Percentiles rank a stretch among this genome's conserved stretches.
phyloP scores from a whole-genome alignment of 1,284 basidiomycete species.

The Lignosus rhinocerotis region DNA sequence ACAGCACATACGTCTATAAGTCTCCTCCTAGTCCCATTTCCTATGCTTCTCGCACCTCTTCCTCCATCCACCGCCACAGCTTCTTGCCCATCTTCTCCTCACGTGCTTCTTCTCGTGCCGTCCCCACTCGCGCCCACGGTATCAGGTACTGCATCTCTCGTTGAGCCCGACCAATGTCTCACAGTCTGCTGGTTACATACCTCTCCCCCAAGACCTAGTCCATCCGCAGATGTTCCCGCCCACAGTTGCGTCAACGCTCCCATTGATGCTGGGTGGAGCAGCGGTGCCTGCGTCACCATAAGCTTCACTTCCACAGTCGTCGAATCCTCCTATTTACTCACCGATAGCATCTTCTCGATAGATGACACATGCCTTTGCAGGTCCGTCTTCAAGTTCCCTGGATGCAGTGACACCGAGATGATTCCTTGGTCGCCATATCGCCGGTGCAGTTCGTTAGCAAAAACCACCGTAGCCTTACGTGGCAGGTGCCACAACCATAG shows the following conservation, averaged over 20 bases:
- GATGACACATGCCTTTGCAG: slow-evolving; percentile 37
- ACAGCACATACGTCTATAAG: background rate
- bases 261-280: slow-evolving; percentile 24
- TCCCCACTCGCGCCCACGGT: slow-evolving; percentile 38
- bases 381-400: slow-evolving; percentile 43
- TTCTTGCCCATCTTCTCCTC: slow-evolving; percentile 34
- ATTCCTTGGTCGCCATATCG: slow-evolving; percentile 52
- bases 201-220: slow-evolving; percentile 20
- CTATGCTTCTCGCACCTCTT: slow-evolving; percentile 8
- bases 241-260: slow-evolving; percentile 33
- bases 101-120: slow-evolving; percentile 23
- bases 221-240: slow-evolving; percentile 31
- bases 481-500: background rate
- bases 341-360: slow-evolving; percentile 11
- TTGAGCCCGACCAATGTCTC: background rate
- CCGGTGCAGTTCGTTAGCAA: slow-evolving; percentile 49
- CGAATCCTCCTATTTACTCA: slow-evolving; percentile 18
- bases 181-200: slow-evolving; percentile 22
- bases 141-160: slow-evolving; percentile 29
- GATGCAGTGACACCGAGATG: slow-evolving; percentile 41
- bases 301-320: slow-evolving; percentile 13
- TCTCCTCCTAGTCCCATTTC: background rate
- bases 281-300: slow-evolving; percentile 12
- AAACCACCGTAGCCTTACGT: slow-evolving; percentile 48
- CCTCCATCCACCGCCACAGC: slow-evolving; percentile 43